Evolutionary conservation across 306 rosid species (phyloP), one percentile per base, ranked within the genome.

Genomic region (Trichosanthes cucumerina): DNA sequence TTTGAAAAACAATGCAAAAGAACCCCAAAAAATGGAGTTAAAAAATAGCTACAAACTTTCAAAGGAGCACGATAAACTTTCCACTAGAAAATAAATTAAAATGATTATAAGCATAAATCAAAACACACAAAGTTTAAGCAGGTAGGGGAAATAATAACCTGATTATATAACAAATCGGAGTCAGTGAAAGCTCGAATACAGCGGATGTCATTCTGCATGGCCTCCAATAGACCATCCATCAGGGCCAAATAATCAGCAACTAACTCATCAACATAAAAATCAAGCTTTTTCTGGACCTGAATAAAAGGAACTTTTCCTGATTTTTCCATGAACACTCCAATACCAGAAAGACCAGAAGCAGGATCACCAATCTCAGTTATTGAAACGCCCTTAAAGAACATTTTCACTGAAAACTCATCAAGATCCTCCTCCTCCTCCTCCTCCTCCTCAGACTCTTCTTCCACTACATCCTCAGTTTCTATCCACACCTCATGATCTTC

Each of bases 261-360:
- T 18, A 86, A 83, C 76, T 88, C 96, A 46, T 91, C 97, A 26
- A 88, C 95, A 85, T 86, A 85, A 85, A 94, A 89, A 9, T 94
- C 93, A 79, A 94, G 98, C 80, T 82, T 92, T 79, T 94, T 92
- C 87, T 94, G 98, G 77, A 94, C 93, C 85, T 88, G 88, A 76
- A 92, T 82, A 65, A 72, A 86, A 43, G 88, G 87, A 60, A 80
- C 79, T 65, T 69, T 64, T 9, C 86, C 75, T 72, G 93, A 75
- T 66, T 91, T 89, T 83, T 94, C 96, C 90, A 94, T 92, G 36
- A 88, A 78, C 72, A 94, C 97, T n/a, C 98, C 97, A 86, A 94
- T 94, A 53, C 98, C 98, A 79, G 98, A 89, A 86, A 87, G 78
- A 68, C 95, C 95, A 50, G 88, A 87, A 82, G 73, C 63, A 24